phyloP scores from a whole-genome alignment of 768 basidiomycete species.

The Tremella mesenterica region DNA sequence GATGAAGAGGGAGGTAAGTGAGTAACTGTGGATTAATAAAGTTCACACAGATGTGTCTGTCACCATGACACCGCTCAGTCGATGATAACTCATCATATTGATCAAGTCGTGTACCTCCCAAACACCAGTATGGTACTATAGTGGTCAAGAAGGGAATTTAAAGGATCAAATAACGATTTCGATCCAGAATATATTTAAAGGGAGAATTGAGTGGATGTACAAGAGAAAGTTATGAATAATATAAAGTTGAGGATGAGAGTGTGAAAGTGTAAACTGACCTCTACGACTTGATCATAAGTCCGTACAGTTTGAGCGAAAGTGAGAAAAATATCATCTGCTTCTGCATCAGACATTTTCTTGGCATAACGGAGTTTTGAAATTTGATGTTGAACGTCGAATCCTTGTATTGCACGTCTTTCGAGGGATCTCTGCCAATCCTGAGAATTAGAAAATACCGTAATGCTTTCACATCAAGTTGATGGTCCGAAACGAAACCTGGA shows the following conservation, averaged over 20 bases:
- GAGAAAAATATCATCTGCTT: slow-evolving; percentile 66
- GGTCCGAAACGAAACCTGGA: background rate
- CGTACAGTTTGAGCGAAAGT: slow-evolving; percentile 62
- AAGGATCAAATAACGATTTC: too few species aligned
- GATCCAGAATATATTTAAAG: background rate
- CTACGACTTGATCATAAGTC: slow-evolving; percentile 78
- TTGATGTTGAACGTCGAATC: slow-evolving; percentile 80
- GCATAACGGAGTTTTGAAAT: slow-evolving; percentile 67
- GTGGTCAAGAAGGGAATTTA: too few species aligned
- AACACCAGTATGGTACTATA: too few species aligned
- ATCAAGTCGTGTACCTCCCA: too few species aligned
- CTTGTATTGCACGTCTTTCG: slow-evolving; percentile 57
- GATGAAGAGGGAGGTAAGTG: slow-evolving; percentile 62
- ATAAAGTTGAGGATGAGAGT: too few species aligned
- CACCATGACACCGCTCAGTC: too few species aligned
- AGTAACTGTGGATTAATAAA: slow-evolving; percentile 62
- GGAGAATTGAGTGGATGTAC: background rate
- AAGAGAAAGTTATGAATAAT: too few species aligned
- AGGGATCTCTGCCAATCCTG: slow-evolving; percentile 63
- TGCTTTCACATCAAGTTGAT: slow-evolving; percentile 9
- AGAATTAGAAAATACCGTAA: background rate
- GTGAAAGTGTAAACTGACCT: slow-evolving; percentile 52
- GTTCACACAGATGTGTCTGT: background rate
- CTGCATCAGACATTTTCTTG: slow-evolving; percentile 62
- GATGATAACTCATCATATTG: too few species aligned